These are phyloP conservation scores for Mycena filopes DNA, from an alignment of 768 basidiomycete species.

Conservation along the genomic window DNA sequence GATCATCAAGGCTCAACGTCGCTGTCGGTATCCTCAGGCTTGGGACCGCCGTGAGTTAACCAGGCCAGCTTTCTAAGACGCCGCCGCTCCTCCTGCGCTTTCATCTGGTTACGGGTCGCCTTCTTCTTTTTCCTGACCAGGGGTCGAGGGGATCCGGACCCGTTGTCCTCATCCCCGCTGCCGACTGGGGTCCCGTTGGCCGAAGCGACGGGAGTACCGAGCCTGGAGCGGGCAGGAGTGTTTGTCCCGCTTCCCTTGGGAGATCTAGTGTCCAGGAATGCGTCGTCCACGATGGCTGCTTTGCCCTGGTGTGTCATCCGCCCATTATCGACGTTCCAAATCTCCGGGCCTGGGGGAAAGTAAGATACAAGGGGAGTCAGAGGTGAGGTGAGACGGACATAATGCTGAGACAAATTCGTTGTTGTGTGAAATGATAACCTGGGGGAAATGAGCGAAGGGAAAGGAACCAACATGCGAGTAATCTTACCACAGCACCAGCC, in stretches of 20 bases:
- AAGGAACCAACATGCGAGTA: slow-evolving; percentile 7
- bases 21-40: slow-evolving; percentile 86
- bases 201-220: slow-evolving; percentile 78
- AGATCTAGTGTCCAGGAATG: slow-evolving; percentile 75
- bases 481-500: slow-evolving; percentile 86
- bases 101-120: slow-evolving; percentile 87
- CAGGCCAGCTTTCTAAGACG: slow-evolving; percentile 83
- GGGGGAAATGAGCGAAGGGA: slow-evolving; percentile 32
- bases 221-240: slow-evolving; percentile 76
- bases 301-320: slow-evolving; percentile 91
- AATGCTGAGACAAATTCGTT: slow-evolving; percentile 86
- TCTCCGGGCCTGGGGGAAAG: slow-evolving; percentile 76
- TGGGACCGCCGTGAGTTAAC: slow-evolving; percentile 84
- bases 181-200: slow-evolving; percentile 78
- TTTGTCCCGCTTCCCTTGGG: slow-evolving; percentile 77
- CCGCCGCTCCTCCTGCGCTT: slow-evolving; percentile 89
- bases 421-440: slow-evolving; percentile 98
- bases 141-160: slow-evolving; percentile 48
- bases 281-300: slow-evolving; percentile 84
- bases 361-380: slow-evolving; percentile 12
- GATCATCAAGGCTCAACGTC: slow-evolving; percentile 46
- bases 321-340: slow-evolving; percentile 93
- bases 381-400: slow-evolving; percentile 61
- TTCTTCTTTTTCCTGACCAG: slow-evolving; percentile 88
- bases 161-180: slow-evolving; percentile 78